phyloP scores from a whole-genome alignment of 2,329 filamentous ascomycete species.

The Aspergillus sp. region DNA sequence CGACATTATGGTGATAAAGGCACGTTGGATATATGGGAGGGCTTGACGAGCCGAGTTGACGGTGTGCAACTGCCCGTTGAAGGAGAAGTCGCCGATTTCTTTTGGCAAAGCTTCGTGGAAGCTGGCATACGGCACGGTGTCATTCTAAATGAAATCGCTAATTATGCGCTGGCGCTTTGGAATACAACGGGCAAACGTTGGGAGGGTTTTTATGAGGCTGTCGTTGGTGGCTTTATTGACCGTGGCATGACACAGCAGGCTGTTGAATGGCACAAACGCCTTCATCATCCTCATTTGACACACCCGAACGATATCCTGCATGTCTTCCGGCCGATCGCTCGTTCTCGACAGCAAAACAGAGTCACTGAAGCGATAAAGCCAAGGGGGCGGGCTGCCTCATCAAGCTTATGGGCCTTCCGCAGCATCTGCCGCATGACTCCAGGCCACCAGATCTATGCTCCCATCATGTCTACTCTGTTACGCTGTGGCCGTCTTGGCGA shows the following conservation, averaged over 20 bases:
- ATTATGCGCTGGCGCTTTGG: conserved; percentile 45
- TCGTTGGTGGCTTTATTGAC: conserved; percentile 40
- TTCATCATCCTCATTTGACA: conserved; percentile 37
- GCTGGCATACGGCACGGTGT: conserved; percentile 36
- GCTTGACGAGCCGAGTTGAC: conserved; percentile 34
- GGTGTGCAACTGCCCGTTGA: conserved; percentile 37
- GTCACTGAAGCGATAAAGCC: conserved; percentile 15
- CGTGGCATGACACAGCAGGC: conserved; percentile 33
- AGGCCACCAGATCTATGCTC: conserved; percentile 46
- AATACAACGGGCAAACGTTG: conserved; percentile 41
- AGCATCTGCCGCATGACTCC: conserved; percentile 43
- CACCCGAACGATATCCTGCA: conserved; percentile 31
- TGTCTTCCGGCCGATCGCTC: conserved; percentile 31
- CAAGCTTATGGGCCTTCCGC: conserved; percentile 40
- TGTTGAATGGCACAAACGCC: conserved; percentile 39
- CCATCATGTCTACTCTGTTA: conserved; percentile 46
- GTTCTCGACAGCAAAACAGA: conserved; percentile 21
- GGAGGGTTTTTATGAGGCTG: conserved; percentile 37
- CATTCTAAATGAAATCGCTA: conserved; percentile 35
- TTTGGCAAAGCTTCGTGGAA: conserved; percentile 46
- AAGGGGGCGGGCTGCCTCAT: conserved; percentile 13
- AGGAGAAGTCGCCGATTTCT: conserved; percentile 39
- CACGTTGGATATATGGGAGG: conserved; percentile 45
- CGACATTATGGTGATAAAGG: conserved; percentile 47
- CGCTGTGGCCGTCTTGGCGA: conserved; percentile 37